Conservation (phyloP, 495 filamentous ascomycete species). For the Cryomyces minteri region DNA sequence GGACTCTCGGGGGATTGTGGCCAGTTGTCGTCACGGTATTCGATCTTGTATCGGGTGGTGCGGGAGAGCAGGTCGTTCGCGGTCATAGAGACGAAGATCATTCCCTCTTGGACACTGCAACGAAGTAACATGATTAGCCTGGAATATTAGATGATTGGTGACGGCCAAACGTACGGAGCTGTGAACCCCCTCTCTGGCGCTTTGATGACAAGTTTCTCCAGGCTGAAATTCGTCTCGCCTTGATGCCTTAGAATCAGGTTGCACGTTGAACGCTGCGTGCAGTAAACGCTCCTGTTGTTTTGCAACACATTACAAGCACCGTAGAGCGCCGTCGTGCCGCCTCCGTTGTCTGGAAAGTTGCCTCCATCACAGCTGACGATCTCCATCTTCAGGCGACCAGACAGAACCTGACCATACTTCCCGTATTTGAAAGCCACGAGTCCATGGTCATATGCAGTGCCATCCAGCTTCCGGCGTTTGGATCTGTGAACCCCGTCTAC, state of each 20-base stretch:
- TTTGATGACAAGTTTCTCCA: conserved; percentile 77
- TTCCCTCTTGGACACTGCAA: conserved; percentile 69
- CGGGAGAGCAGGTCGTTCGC: conserved; percentile 53
- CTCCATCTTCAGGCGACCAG: conserved; percentile 66
- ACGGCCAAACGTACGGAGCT: conserved; percentile 47
- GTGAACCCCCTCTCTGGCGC: conserved; percentile 67
- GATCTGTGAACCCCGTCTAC: conserved; percentile 17
- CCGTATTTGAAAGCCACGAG: conserved; percentile 55
- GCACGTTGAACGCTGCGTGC: conserved; percentile 64
- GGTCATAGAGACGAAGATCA: conserved; percentile 82
- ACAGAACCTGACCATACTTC: conserved; percentile 63
- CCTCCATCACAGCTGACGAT: conserved; percentile 82
- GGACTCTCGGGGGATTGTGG: conserved; percentile 1
- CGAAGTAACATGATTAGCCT: conserved; percentile 4
- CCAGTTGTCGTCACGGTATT: conserved; percentile 24
- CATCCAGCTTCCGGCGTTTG: conserved; percentile 63
- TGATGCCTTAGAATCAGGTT: conserved; percentile 71
- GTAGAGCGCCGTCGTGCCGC: conserved; percentile 27
- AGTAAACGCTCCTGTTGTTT: conserved; percentile 73
- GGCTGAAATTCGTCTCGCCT: conserved; percentile 54
- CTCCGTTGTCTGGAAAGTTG: conserved; percentile 39
- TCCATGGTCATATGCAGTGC: conserved; percentile 32
- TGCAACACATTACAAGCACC: conserved; percentile 63
- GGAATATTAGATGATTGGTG: neutral
- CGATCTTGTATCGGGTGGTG: conserved; percentile 60